Conservation (phyloP, 441 rosid genomes). For the Metrosideros polymorpha region DNA sequence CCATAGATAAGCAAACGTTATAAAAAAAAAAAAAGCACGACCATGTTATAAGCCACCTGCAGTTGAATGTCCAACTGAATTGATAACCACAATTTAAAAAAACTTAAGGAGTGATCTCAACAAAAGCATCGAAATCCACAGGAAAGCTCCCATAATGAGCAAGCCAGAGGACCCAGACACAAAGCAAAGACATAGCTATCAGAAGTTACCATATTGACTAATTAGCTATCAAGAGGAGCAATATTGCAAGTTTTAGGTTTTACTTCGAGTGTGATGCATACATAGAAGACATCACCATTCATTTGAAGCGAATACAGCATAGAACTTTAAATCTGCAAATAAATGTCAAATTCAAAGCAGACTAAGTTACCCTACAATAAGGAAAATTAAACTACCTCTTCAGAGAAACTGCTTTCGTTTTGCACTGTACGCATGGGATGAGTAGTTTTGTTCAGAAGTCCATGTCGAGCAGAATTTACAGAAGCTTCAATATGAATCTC, state of each 20-base stretch:
- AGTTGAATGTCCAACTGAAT: neutral
- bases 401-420: constrained; percentile 25
- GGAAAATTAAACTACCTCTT: constrained; percentile 41
- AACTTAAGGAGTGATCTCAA: neutral
- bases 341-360: neutral
- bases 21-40: neutral
- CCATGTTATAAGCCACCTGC: neutral
- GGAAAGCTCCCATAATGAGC: neutral
- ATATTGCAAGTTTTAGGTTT: neutral
- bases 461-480: constrained; percentile 21
- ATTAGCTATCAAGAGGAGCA: neutral
- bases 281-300: neutral
- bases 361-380: neutral
- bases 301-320: neutral
- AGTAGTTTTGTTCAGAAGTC: constrained; percentile 14
- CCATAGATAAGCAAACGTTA: neutral
- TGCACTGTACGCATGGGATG: constrained; percentile 14
- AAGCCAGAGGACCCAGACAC: neutral
- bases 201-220: neutral
- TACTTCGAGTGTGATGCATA: neutral
- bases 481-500: constrained; percentile 23
- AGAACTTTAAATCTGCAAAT: neutral
- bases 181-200: neutral
- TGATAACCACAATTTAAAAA: neutral
- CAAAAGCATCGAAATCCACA: neutral